Base-by-base conservation (phyloP, 345 rosid species). In the Gossypium anomalum region DNA sequence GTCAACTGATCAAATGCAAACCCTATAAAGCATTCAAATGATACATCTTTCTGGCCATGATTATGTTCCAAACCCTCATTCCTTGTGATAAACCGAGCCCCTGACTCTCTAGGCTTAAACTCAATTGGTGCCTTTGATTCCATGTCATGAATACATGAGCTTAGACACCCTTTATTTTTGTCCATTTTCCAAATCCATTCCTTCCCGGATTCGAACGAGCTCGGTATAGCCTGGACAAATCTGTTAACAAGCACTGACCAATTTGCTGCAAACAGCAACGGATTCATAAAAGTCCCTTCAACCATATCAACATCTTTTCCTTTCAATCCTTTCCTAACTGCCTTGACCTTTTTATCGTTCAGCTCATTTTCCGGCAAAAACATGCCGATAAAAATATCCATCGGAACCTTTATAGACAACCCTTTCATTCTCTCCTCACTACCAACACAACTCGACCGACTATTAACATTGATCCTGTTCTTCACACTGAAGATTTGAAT, bases 191-290 rank as follows among this genome's bases (percentile, higher is more conserved):
- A 88, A 75, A 81, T 34, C 74, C 77, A 61, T 67, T 82, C 85
- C 86, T 83, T 88, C 68, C 72, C 76, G 17, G 51, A 70, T 72
- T 86, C 83, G 49, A 87, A 84, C 0, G 86, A 89, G 70, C 77
- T 75, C n/a, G 90, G 90, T 55, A 88, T 75, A 20, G 88, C 83
- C 81, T 87, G 84, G 68, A 76, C 85, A 71, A 90, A 81, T 38
- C 86, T 80, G 73, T 80, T 83, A 53, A 85, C 80, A 84, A 88
- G 68, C 82, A 87, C 64, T 2, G 94, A 85, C 88, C 87, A 88
- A 57, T 85, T 82, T 53, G 84, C 83, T 0, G 89, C 88, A 84
- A 90, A 90, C 72, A 83, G 88, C 79, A 86, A 80, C 80, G 89
- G 87, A 65, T 85, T 87, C 11, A 71, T 38, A 70, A 92, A 87